Evolutionary conservation across 2,329 filamentous ascomycete species (phyloP).

Genomic region (Laburnicola sp.): DNA sequence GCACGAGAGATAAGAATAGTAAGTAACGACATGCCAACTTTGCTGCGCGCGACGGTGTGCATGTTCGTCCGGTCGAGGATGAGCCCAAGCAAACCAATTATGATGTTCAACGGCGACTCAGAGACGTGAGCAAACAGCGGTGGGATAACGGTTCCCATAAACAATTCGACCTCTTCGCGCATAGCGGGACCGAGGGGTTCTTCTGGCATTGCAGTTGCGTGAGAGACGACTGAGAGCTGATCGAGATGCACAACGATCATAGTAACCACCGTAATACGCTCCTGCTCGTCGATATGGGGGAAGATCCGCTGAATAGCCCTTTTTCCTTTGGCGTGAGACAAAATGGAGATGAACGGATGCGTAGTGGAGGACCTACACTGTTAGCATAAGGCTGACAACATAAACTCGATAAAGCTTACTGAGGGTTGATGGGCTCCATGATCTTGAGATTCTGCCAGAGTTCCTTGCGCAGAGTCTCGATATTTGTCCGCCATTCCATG

Average conservation of each 20-base stretch:
- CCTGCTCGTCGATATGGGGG: conserved; percentile 86
- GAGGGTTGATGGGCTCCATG: conserved; percentile 77
- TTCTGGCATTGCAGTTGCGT: conserved; percentile 72
- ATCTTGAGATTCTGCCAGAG: conserved; percentile 90
- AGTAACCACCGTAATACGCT: conserved; percentile 91
- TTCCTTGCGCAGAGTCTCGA: conserved; percentile 71
- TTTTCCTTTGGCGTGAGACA: conserved; percentile 94
- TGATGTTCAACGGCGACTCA: conserved; percentile 86
- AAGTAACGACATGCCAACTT: conserved; percentile 84
- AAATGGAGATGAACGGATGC: conserved; percentile 94
- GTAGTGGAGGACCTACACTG: conserved; percentile 63
- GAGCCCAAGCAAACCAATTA: conserved; percentile 84
- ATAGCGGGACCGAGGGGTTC: conserved; percentile 70
- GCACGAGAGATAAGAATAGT: conserved; percentile 94
- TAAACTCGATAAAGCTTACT: conserved; percentile 41
- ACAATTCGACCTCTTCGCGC: conserved; percentile 90
- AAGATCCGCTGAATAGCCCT: conserved; percentile 94
- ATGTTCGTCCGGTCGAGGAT: conserved; percentile 81
- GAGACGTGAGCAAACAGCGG: conserved; percentile 87
- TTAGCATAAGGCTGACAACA: conserved; percentile 16
- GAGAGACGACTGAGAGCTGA: conserved; percentile 83
- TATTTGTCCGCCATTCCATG: conserved; percentile 75
- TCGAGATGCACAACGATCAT: conserved; percentile 96
- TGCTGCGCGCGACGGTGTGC: conserved; percentile 79
- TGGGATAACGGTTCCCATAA: conserved; percentile 84